These are phyloP conservation scores for Aphanomyces stellatus DNA, from an alignment of 352 stramenopile genomes.

Conservation along the genomic window DNA sequence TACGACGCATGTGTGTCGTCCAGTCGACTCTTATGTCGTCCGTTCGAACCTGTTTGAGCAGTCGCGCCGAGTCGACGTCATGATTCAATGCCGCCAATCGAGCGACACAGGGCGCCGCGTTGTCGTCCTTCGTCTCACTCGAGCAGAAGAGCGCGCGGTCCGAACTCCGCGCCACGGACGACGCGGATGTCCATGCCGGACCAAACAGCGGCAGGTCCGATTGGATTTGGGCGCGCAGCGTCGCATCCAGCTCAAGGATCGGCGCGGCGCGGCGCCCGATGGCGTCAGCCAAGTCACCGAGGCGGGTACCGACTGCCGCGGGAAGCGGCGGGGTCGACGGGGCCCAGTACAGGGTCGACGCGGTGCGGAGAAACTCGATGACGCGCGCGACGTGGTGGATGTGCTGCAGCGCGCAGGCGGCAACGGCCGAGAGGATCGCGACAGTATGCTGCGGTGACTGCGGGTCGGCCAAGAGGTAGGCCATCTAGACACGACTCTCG, in stretches of 20 bases:
- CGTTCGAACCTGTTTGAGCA: no score
- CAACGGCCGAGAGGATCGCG: background rate
- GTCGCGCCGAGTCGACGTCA: no score
- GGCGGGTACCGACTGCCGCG: background rate
- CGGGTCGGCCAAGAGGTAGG: background rate
- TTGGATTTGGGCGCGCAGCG: background rate
- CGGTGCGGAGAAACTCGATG: background rate
- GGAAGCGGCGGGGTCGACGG: background rate
- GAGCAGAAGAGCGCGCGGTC: no score
- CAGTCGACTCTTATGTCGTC: no score
- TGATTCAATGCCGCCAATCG: no score
- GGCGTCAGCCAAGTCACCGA: background rate
- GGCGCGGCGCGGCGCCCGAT: background rate
- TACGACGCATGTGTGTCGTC: no score
- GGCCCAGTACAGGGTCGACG: no score
- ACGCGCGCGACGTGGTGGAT: background rate
- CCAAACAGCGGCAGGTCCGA: background rate
- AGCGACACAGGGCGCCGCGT: no score
- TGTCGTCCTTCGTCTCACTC: no score
- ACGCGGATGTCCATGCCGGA: no score
- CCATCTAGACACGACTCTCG: background rate
- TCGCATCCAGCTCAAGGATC: background rate
- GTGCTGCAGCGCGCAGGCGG: background rate
- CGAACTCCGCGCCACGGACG: no score
- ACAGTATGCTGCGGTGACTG: background rate